Conservation (phyloP, 208 protist genomes). For the Leishmania turanica region DNA sequence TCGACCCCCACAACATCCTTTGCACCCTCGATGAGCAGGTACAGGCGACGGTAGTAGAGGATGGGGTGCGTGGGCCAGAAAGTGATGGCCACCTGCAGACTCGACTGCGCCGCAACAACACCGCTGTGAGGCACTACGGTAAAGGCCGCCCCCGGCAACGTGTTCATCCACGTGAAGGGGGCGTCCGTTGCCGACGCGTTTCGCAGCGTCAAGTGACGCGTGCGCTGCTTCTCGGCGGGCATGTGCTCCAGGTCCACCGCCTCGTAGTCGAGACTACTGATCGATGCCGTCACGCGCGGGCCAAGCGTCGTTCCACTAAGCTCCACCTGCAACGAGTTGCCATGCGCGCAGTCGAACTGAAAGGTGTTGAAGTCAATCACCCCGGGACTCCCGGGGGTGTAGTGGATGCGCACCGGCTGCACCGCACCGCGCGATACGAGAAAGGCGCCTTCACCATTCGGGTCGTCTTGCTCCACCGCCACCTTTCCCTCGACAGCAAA, state of each 20-base stretch:
- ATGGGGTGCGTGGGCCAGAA: conserved; percentile 79
- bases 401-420: conserved; percentile 54
- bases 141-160: conserved; percentile 68
- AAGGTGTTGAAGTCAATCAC: conserved; percentile 45
- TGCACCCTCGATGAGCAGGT: conserved; percentile 63
- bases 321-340: conserved; percentile 65
- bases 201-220: conserved; percentile 33
- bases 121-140: conserved; percentile 48
- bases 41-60: conserved; percentile 87
- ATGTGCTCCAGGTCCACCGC: conserved; percentile 68
- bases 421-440: conserved; percentile 50
- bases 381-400: conserved; percentile 44
- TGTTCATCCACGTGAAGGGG: conserved; percentile 26
- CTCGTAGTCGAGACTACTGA: conserved; percentile 76
- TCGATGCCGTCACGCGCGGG: conserved; percentile 58
- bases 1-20: conserved; percentile 68
- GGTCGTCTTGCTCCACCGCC: not conserved
- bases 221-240: conserved; percentile 31
- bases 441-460: conserved; percentile 20
- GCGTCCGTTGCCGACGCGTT: conserved; percentile 54
- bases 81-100: conserved; percentile 51
- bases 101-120: conserved; percentile 50
- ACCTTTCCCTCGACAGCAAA: conserved; percentile 21
- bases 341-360: conserved; percentile 51
- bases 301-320: conserved; percentile 46